Conservation (phyloP, 257 asterid genomes). For the Nicotiana attenuata region DNA sequence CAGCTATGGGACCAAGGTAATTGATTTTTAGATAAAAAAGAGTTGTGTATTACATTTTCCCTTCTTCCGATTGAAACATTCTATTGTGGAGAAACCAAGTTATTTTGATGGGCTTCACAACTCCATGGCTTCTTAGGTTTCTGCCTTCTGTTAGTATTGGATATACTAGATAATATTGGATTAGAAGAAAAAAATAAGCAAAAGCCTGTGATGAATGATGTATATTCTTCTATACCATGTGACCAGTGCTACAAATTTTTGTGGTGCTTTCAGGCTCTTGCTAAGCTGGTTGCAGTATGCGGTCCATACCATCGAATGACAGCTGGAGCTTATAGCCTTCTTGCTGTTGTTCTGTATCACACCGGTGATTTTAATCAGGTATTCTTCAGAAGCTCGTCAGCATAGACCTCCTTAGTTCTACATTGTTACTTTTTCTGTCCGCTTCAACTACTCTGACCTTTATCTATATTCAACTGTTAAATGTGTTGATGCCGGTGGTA, state of each 20-base stretch:
- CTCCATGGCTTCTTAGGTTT: not conserved
- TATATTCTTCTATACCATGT: not conserved
- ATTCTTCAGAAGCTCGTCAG: conserved; percentile 3
- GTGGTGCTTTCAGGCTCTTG: conserved; percentile 64
- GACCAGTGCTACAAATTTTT: not conserved
- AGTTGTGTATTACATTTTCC: not conserved
- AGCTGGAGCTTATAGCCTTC: conserved; percentile 97
- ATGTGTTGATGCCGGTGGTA: conserved; percentile 7
- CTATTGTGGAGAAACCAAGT: conserved; percentile 6
- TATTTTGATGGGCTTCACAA: not conserved
- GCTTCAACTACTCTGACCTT: not conserved
- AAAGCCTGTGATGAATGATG: too few relatives aligned
- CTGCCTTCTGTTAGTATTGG: not conserved
- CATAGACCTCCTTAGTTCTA: conserved; percentile 5
- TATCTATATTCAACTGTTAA: not conserved
- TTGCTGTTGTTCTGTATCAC: conserved; percentile 98
- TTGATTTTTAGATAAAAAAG: not conserved
- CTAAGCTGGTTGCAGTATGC: conserved; percentile 93
- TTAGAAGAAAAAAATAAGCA: not conserved
- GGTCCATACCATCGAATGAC: conserved; percentile 97
- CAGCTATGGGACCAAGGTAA: conserved; percentile 87
- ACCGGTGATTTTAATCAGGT: conserved; percentile 99
- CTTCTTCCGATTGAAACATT: not conserved
- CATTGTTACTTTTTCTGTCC: not conserved
- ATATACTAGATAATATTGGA: not conserved